Evolutionary conservation across 192 early-diverging fungal genomes (phyloP), one percentile per base, ranked within the genome.

Genomic region (Podila clonocystis): DNA sequence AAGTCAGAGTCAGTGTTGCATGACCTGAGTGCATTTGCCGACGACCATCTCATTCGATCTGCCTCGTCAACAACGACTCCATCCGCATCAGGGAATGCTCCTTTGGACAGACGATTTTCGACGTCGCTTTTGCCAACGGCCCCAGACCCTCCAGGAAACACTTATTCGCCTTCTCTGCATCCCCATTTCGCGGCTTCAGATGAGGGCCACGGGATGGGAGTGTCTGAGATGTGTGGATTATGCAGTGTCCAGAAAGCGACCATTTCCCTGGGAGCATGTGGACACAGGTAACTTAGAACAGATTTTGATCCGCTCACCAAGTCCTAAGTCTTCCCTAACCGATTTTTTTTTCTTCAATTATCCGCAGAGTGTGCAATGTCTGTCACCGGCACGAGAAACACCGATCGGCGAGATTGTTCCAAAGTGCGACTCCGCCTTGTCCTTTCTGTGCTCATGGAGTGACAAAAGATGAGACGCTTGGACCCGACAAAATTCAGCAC

Each of bases 381-480:
- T 80, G 77, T 36, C 58, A 80, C 30, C 65, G 60, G 26, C 67
- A 80, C 22, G 77, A 80, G 61, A 80, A 62, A 22, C 71, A 80
- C 30, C 70, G 66, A 12, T 63, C 70, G 5, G 1, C 69, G 58
- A 33, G 67, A 13, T 67, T 73, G 6, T 69, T 65, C 50, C 77
- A 73, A 30, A 67, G 45, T 17, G 57, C 62, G 19, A 38, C n/a
- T 13, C 71, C 77, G 8, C 52, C 58, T 5, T 80, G 70, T 22
- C 77, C 67, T 3, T 73, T 73, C 41, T 73, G 77, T 36, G 28
- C 58, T 7, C 71, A 80, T 58, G 70, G 70, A 7, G 58, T 80
- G 12, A 33, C 41, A 5, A 33, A 64, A 3, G 24, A 8, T 7
- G 41, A 13, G 0, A 41, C 6, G 9, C 15, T 7, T 52, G 34